Base-by-base conservation (phyloP, 495 filamentous ascomycete species). In the Chaetomium tenue region DNA sequence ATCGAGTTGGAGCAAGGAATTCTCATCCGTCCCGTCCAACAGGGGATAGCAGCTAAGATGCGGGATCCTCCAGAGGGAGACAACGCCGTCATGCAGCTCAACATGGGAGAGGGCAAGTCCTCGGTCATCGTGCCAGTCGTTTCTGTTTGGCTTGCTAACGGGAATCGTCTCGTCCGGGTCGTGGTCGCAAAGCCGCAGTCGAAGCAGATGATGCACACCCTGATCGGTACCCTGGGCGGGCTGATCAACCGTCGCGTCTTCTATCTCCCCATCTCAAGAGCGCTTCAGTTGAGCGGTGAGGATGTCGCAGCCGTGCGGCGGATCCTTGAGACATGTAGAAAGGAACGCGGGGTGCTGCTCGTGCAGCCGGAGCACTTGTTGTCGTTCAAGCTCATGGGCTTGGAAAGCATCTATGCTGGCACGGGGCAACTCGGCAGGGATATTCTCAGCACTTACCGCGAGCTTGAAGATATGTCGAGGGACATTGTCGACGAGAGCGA, bases 31-130 rank as follows among this genome's bases (percentile, higher is more conserved):
- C 71, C 77, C 20, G 84, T 85, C 0, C 89, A 92, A 67, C 73
- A 77, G 5, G 65, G 80, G 4, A 85, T 90, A 50, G 85, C 88
- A 0, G 37, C 54, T 3, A 72, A 79, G 56, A 91, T 91, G 87
- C 82, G 79, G 12, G 51, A 57, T 0, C 87, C 88, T 0, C 66
- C 66, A 0, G 73, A 68, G 0, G 72, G 64, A 0, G 37, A 62
- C 0, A 91, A 87, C 68, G 70, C 79, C 0, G 84, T 86, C 15
- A 77, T 91, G 72, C 88, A 91, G 68, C 76, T 92, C 58, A 90
- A 90, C 66, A 91, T 91, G 88, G 89, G 89, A 0, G 82, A 89
- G 69, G 89, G 89, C 0, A 92, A 92, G 68, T 87, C 87, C 0
- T 87, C 86, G 0, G 83, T 90, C 2, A 89, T 92, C 59, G 81